These are phyloP conservation scores for Microsporum audouinii DNA, from an alignment of 2,329 filamentous ascomycete species.

Conservation along the genomic window DNA sequence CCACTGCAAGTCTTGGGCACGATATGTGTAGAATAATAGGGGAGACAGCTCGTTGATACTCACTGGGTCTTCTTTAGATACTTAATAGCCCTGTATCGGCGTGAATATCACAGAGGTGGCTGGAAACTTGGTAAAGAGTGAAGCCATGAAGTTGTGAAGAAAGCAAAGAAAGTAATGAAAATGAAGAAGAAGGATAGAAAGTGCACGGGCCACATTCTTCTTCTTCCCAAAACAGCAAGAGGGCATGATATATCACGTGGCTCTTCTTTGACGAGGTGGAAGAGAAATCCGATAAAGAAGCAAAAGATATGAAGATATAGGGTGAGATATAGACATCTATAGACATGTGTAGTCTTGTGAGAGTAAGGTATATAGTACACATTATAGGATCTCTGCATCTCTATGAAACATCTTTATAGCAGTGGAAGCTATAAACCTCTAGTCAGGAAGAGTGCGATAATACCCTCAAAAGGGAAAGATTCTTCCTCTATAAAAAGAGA, in stretches of 20 bases:
- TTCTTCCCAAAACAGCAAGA: constrained; percentile 1
- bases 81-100: neutral
- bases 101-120: neutral
- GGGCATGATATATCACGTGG: neutral
- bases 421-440: too few relatives aligned
- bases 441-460: too few relatives aligned
- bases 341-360: too few relatives aligned
- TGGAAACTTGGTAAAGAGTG: neutral
- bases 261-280: neutral
- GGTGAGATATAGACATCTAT: too few relatives aligned
- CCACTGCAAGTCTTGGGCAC: neutral
- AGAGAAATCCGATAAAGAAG: neutral
- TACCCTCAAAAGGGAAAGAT: too few relatives aligned
- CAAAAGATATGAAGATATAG: neutral
- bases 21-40: neutral
- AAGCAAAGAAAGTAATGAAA: neutral
- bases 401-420: too few relatives aligned
- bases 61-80: neutral
- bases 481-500: too few relatives aligned
- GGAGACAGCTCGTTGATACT: neutral
- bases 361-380: too few relatives aligned
- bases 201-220: neutral
- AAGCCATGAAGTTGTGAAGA: neutral
- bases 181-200: neutral
- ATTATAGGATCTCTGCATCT: too few relatives aligned